phyloP scores from a whole-genome alignment of 768 basidiomycete species.

The Boletus fagicola region DNA sequence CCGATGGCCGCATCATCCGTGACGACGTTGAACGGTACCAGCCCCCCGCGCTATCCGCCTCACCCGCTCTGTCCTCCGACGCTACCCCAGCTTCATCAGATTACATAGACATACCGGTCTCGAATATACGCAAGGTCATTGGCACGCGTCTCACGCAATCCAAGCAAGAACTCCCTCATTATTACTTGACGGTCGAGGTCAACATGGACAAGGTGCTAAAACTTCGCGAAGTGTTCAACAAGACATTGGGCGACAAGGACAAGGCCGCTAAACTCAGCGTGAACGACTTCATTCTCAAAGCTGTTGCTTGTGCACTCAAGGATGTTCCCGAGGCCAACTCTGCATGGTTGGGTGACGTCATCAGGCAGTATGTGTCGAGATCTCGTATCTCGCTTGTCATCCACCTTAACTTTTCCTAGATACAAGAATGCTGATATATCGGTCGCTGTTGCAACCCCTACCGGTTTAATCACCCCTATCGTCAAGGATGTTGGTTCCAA shows the following conservation, averaged over 20 bases:
- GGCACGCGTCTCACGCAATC: conserved; percentile 87
- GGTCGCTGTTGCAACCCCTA: conserved; percentile 93
- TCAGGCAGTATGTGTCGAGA: conserved; percentile 72
- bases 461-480: conserved; percentile 96
- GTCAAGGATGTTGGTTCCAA: conserved; percentile 90
- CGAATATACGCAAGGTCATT: conserved; percentile 94
- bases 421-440: conserved; percentile 98
- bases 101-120: conserved; percentile 86
- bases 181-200: conserved; percentile 92
- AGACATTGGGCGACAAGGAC: conserved; percentile 78
- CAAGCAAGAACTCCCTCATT: conserved; percentile 95
- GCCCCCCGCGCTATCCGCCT: conserved; percentile 44
- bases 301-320: conserved; percentile 81
- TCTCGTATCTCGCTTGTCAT: neutral
- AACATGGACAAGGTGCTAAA: conserved; percentile 96
- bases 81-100: conserved; percentile 57
- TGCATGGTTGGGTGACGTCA: conserved; percentile 94
- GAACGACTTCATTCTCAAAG: conserved; percentile 98
- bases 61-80: conserved; percentile 44
- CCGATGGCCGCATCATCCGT: conserved; percentile 90
- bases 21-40: conserved; percentile 94
- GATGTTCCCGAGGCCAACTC: conserved; percentile 99
- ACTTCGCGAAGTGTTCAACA: conserved; percentile 95
- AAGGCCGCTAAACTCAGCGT: conserved; percentile 92
- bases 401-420: conserved; percentile 36